A percentile compares a stretch with the other conserved stretches of the same genome.
These are phyloP conservation scores for Ambrosia trifida DNA, from an alignment of 129 eudicot species.

Conservation along the genomic window DNA sequence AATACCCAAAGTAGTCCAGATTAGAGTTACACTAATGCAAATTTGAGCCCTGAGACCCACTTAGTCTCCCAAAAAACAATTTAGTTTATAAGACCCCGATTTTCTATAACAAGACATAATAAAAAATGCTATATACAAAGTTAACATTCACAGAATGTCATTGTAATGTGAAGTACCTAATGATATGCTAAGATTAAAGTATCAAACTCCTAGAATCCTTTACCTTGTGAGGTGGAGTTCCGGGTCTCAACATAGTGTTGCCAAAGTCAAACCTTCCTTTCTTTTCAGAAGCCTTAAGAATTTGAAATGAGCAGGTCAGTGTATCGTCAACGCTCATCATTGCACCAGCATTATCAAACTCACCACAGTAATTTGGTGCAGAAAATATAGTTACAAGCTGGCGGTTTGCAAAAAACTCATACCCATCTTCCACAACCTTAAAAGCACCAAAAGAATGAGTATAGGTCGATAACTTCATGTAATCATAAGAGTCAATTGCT, in stretches of 20 bases:
- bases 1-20: not conserved
- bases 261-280: slow-evolving; percentile 66
- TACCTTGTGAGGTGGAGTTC: slow-evolving; percentile 73
- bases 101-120: not conserved
- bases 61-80: not conserved
- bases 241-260: slow-evolving; percentile 60
- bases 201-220: not conserved
- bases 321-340: slow-evolving; percentile 75
- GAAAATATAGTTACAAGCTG: slow-evolving; percentile 67
- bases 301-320: slow-evolving; percentile 62
- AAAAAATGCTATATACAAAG: not conserved
- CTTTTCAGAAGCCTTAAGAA: slow-evolving; percentile 59
- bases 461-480: not conserved
- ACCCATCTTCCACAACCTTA: slow-evolving; percentile 74
- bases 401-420: slow-evolving; percentile 64
- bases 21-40: not conserved
- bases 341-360: slow-evolving; percentile 69
- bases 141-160: not conserved
- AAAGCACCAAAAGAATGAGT: slow-evolving; percentile 16
- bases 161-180: slow-evolving; percentile 3
- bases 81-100: not conserved
- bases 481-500: not conserved
- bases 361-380: slow-evolving; percentile 70
- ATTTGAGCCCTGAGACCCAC: not conserved
- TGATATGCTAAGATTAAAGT: not conserved